Base-by-base conservation (phyloP, 2,329 filamentous ascomycete genomes). In the Ceratocystiopsis brevicomis region DNA sequence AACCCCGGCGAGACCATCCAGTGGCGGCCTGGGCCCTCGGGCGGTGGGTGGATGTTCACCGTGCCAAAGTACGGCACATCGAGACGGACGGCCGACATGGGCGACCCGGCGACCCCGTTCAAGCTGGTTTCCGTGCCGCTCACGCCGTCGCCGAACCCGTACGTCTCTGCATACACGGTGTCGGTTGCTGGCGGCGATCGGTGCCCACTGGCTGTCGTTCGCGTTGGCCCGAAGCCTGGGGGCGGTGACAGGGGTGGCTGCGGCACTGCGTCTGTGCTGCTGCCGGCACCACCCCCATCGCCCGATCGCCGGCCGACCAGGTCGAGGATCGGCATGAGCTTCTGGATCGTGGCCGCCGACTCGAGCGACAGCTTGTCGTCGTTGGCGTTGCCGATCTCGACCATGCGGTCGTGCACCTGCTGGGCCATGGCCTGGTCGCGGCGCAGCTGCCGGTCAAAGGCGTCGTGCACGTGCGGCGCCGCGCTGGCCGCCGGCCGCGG, bases 61-160 rank as follows among this genome's bases (percentile, higher is more conserved):
- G 61, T 65, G 19, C 66, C 66, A 3, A 68, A 53, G 47, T 65
- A 67, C 0, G 66, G 66, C 3, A 69, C 59, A 35, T 59, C 61
- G 8, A 69, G 56, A 6, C 59, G 57, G 33, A 68, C 50, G 0
- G 46, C 19, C 3, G 47, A 46, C 1, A 33, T 21, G 6, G 37
- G 30, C 10, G 40, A 17, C 3, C 36, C 37, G 5, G 42, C 14
- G 25, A 30, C 25, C 10, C 25, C 25, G 35, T 37, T 18, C 15
- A n/a, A 3, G 33, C 15, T 34, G 33, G 6, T 6, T 15, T 8
- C 36, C 5, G 11, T 11, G 8, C 25, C 25, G 25, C 25, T 10
- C 25, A 30, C 10, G 25, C 25, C 10, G 25, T 30, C 25, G 2
- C 25, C 25, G 25, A 30, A 30, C 25, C 25, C 25, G 25, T 30